A percentile compares a stretch with the other conserved stretches of the same genome.
Conservation (phyloP, 2,329 filamentous ascomycete species). For the Dryadomyces quercivorus region DNA sequence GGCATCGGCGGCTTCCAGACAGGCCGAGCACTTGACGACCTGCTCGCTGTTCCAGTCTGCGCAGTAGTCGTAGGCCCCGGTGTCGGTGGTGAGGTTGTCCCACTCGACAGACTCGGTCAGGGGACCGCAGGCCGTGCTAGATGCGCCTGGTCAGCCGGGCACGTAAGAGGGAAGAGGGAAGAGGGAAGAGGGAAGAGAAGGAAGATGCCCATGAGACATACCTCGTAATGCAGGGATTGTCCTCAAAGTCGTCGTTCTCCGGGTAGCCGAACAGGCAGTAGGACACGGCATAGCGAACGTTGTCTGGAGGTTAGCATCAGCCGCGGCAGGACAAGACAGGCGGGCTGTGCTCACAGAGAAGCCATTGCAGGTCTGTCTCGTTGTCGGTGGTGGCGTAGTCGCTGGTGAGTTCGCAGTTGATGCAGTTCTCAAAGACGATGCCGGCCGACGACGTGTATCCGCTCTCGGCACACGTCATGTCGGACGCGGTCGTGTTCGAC, state of each 20-base stretch:
- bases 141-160: neutral
- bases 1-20: constrained; percentile 26
- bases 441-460: constrained; percentile 27
- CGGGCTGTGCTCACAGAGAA: constrained; percentile 35
- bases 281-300: constrained; percentile 41
- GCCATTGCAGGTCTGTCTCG: constrained; percentile 39
- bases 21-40: constrained; percentile 32
- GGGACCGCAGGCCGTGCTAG: constrained; percentile 39
- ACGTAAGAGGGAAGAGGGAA: too few relatives aligned
- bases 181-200: too few relatives aligned
- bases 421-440: constrained; percentile 37
- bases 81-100: constrained; percentile 33
- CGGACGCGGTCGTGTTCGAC: constrained; percentile 28
- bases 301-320: constrained; percentile 29
- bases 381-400: constrained; percentile 21
- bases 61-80: constrained; percentile 42
- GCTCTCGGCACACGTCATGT: constrained; percentile 34
- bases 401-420: constrained; percentile 40
- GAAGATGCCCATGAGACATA: too few relatives aligned
- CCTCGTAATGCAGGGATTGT: constrained; percentile 40
- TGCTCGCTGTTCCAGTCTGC: constrained; percentile 29
- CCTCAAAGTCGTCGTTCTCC: constrained; percentile 25
- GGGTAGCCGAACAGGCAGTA: constrained; percentile 42
- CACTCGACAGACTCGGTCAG: constrained; percentile 34
- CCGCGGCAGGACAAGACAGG: too few relatives aligned